phyloP scores from a whole-genome alignment of 306 rosid genomes.

The Ammopiptanthus mongolicus region DNA sequence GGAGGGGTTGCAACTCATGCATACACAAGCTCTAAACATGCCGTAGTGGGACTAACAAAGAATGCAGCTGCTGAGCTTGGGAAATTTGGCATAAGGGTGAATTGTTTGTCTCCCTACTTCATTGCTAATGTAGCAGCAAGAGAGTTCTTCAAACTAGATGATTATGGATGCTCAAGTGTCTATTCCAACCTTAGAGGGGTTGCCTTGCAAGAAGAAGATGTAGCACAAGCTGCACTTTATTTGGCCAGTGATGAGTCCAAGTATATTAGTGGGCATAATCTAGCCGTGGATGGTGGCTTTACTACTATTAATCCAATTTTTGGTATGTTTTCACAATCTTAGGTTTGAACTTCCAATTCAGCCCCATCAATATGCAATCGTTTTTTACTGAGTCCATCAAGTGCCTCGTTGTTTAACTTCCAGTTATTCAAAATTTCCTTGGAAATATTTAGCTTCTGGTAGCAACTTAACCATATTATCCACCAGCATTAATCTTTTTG shows the following conservation, averaged over 20 bases:
- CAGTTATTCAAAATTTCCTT: too few relatives aligned
- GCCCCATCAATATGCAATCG: neutral
- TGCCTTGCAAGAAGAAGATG: conserved; percentile 21
- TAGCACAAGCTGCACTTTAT: conserved; percentile 19
- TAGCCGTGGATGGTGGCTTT: conserved; percentile 30
- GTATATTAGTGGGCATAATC: conserved; percentile 29
- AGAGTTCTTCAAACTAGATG: conserved; percentile 26
- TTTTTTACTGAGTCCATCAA: neutral
- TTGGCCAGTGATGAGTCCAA: conserved; percentile 35
- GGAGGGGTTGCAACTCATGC: conserved; percentile 34
- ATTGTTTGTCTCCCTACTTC: conserved; percentile 19
- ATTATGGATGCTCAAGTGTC: neutral
- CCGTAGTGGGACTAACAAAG: conserved; percentile 19
- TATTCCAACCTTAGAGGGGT: conserved; percentile 31
- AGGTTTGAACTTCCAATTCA: too few relatives aligned
- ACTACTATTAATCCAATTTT: conserved; percentile 21
- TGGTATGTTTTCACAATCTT: conserved; percentile 24
- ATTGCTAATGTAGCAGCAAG: neutral
- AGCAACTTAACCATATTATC: neutral
- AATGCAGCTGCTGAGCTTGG: conserved; percentile 32
- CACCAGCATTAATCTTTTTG: neutral
- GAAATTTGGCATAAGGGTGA: conserved; percentile 18
- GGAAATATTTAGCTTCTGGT: too few relatives aligned
- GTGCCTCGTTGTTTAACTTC: too few relatives aligned
- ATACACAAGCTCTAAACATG: conserved; percentile 35